Base-by-base conservation (phyloP, 2,329 filamentous ascomycete species). In the Parastagonospora nodorum region DNA sequence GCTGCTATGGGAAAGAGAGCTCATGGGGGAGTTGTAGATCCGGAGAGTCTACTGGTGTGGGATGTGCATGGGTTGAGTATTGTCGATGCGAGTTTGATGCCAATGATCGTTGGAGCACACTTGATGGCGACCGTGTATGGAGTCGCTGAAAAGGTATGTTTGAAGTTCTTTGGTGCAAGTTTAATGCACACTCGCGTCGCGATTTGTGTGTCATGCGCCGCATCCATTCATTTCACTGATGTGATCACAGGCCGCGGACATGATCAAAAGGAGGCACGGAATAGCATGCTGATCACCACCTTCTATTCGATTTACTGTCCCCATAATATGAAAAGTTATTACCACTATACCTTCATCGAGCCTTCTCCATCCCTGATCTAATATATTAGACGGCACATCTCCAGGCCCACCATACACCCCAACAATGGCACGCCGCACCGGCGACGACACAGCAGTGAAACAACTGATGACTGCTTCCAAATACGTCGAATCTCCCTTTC, bases 11-110 rank as follows among this genome's bases (percentile, higher is more conserved):
- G 66, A 55, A 58, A 8, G 27, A 56, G 19, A 50, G 56, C 41
- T 29, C 57, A 11, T 61, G 65, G 1, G 56, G 64, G 10, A 12
- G 59, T 58, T 12, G 60, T 58, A 29, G 55, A 51, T 16, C 29
- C 29, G 8, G n/a, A 52, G 3, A 8, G 48, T 8, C 31, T 66
- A 38, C 15, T 42, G 16, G 64, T 68, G 10, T 57, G 67, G 51
- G 64, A 59, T 0, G 55, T 62, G 2, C 33, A 46, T 4, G 42
- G 48, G 32, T 36, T 68, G 48, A 57, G 60, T 38, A 55, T 69
- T 8, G 56, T 69, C 19, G 64, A 70, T 57, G 65, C 59, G 2
- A 62, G 62, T 47, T 48, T 64, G 1, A 45, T 66, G 5, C 56
- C 60, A 14, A 27, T 64, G 45, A 55, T 64, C 28, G 51, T 45